Base-by-base conservation (phyloP, 2,329 filamentous ascomycete species). In the Aspergillus awamori region DNA sequence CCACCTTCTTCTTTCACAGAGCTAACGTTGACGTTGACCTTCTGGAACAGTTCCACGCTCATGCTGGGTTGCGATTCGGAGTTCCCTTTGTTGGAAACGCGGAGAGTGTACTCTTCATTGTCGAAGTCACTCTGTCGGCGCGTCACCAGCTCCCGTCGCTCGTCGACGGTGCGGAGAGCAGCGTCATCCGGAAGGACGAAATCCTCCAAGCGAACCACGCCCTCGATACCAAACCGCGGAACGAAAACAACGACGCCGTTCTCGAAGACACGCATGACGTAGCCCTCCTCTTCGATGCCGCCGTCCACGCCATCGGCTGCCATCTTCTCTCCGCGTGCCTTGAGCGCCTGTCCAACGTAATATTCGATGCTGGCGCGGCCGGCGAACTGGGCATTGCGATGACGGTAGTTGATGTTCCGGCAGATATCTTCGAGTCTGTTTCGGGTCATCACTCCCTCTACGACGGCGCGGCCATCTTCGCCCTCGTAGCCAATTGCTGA, bases 241-340 rank as follows among this genome's bases (percentile, higher is more conserved):
- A 99, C 94, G 63, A 98, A 93, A 10, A 98, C 93, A 17, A 98
- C 95, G 70, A 97, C 94, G 6, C 95, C 95, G 79, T 99, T 99
- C 74, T 91, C 93, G 78, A 99, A 99, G 57, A 99, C 90, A 74
- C 92, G 91, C 91, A 99, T 96, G 49, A 99, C 88, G 76, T 97
- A 98, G 3, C 92, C 95, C 60, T 97, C 93, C 76, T 97, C 93
- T 69, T 93, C 89, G 7, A 88, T 79, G 3, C 77, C 78, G 2
- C 70, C 66, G 60, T 78, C 74, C 5, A 72, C 71, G 15, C 73
- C 72, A 10, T 69, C 67, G 26, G 65, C 68, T 17, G 74, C 72
- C 65, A 77, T 70, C 67, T 79, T 79, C 67, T 81, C 79, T 15
- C 86, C 82, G 57, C 86, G 82, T 8, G 86, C 92, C 80, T 95